phyloP scores from a whole-genome alignment of 2,329 filamentous ascomycete species.

The Zymoseptoria brevis region DNA sequence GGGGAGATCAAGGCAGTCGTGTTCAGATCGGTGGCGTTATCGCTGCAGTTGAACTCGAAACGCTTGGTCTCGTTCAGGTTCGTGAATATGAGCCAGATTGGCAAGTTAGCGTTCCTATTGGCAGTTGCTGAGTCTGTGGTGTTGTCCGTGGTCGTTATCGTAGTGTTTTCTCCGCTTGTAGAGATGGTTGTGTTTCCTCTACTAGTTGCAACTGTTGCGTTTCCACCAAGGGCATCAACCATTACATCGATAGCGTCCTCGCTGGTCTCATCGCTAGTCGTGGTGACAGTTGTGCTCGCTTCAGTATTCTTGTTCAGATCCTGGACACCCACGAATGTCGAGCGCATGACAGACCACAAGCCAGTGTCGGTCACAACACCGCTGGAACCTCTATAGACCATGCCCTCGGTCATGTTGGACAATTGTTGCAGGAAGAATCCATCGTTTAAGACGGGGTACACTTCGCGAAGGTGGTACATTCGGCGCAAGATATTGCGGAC shows the following conservation, averaged over 20 bases:
- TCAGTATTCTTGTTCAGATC: slow-evolving; percentile 32
- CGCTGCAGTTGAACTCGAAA: slow-evolving; percentile 51
- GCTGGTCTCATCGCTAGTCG: neutral
- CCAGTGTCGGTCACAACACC: slow-evolving; percentile 46
- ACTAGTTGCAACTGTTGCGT: slow-evolving; percentile 5
- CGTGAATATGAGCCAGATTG: slow-evolving; percentile 43
- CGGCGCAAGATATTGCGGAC: slow-evolving; percentile 52
- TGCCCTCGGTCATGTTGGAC: slow-evolving; percentile 46
- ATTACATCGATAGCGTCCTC: neutral
- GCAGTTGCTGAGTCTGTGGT: neutral
- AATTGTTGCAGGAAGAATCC: slow-evolving; percentile 48
- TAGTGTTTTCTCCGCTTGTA: neutral
- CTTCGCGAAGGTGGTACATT: slow-evolving; percentile 51
- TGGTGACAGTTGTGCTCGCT: slow-evolving; percentile 24
- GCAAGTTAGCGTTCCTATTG: slow-evolving; percentile 24
- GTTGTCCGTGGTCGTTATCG: neutral
- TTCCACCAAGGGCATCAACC: neutral
- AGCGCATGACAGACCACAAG: slow-evolving; percentile 51
- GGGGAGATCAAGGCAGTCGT: slow-evolving; percentile 46
- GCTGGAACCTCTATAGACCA: slow-evolving; percentile 44
- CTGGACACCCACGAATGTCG: slow-evolving; percentile 40
- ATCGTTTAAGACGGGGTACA: slow-evolving; percentile 50
- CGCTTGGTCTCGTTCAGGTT: slow-evolving; percentile 40
- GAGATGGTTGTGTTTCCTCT: slow-evolving; percentile 24
- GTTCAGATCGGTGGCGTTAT: slow-evolving; percentile 22